Base-by-base conservation (phyloP, 768 basidiomycete species). In the Boletus subparvulus region DNA sequence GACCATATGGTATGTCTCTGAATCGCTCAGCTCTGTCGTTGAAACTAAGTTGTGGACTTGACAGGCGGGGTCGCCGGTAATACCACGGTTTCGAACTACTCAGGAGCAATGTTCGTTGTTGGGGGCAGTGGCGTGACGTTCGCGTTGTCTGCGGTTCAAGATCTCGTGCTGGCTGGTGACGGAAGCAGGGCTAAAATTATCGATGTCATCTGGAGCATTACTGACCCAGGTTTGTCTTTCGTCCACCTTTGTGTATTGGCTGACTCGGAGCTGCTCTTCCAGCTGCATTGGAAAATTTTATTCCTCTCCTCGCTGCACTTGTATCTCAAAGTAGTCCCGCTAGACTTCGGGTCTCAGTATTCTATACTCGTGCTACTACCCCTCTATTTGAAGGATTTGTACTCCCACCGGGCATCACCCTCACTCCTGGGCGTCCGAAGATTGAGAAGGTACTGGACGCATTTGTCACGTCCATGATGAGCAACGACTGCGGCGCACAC, bases 61-160 rank as follows among this genome's bases (percentile, higher is more conserved):
- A 24, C 49, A 84, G 79, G 86, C 54, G 84, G 85, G 21, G 21
- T 21, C 8, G 74, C 83, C 37, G 78, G 87, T 6, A 80, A 88
- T 63, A 80, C 78, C 6, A 75, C 87, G 16, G 78, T 85, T 52
- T 69, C 83, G 4, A 85, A 82, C 59, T 91, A 83, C 70, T 85
- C 86, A 0, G 82, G 81, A 4, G 84, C 86, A 1, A 73, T 92
- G 30, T 78, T 92, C 61, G 69, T 92, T 16, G 84, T 79, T 17
- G 91, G 88, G 4, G 91, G 91, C 3, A 87, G 85, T 55, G 91
- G 91, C 2, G 87, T 93, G 64, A 83, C 88, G 0, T 89, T 86
- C 57, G 81, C 81, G 0, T 76, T 91, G 37, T 77, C 83, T 13
- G 72, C 80, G 2, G 78, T 87, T 12, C 80, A 87, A 56, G 88